These are phyloP conservation scores for Parasitella parasitica DNA, from an alignment of 371 early-diverging fungal genomes.

Conservation along the genomic window DNA sequence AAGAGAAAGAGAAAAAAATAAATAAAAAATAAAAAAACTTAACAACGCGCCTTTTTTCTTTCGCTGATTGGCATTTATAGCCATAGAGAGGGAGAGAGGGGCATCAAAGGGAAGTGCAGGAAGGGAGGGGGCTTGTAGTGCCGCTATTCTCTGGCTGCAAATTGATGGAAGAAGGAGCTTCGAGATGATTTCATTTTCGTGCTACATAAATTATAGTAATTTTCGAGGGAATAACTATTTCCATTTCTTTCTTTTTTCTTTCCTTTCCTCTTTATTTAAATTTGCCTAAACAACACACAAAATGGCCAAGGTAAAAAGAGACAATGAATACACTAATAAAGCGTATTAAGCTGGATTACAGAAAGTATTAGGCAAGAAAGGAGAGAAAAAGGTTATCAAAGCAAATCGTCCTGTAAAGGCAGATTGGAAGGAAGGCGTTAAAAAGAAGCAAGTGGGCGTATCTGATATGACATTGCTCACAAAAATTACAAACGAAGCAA, in stretches of 20 bases:
- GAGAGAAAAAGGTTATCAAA: constrained; percentile 48
- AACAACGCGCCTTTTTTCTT: neutral
- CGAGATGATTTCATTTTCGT: constrained; percentile 2
- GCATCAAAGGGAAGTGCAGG: neutral
- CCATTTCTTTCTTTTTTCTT: neutral
- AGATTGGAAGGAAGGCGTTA: constrained; percentile 80
- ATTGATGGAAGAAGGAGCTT: neutral
- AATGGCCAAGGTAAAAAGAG: constrained; percentile 8
- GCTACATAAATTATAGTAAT: neutral
- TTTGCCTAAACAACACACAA: neutral
- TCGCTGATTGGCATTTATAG: neutral
- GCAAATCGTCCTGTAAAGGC: constrained; percentile 67
- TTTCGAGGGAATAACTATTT: neutral
- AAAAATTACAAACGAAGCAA: constrained; percentile 83
- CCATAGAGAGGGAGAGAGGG: neutral
- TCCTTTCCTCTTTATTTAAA: neutral
- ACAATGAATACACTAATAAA: too few relatives aligned
- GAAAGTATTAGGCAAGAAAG: constrained; percentile 20
- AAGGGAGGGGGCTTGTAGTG: neutral
- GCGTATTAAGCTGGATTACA: too few relatives aligned
- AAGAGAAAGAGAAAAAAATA: neutral
- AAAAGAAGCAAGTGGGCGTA: constrained; percentile 85
- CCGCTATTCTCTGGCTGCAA: neutral
- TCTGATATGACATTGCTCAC: constrained; percentile 87
- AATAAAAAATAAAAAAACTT: neutral